phyloP scores from a whole-genome alignment of 371 early-diverging fungal species.

The Mucor circinelloides region DNA sequence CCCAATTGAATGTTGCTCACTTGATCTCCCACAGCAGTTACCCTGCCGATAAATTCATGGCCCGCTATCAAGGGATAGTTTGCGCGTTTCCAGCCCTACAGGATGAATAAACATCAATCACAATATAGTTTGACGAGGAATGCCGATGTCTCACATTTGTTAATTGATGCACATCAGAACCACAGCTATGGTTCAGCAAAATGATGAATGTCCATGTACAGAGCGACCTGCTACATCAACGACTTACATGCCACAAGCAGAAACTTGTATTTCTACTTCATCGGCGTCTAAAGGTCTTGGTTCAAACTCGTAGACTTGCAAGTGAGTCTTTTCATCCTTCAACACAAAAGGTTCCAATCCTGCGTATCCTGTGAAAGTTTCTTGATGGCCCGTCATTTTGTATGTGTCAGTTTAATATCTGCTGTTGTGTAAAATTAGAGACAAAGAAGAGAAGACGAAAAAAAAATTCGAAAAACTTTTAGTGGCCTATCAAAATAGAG shows the following conservation, averaged over 20 bases:
- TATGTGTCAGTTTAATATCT: neutral
- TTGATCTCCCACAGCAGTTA: constrained; percentile 56
- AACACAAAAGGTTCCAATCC: constrained; percentile 33
- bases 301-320: constrained; percentile 46
- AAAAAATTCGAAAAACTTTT: neutral
- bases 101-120: neutral
- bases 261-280: constrained; percentile 64
- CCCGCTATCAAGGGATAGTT: constrained; percentile 68
- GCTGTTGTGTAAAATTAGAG: neutral
- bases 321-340: constrained; percentile 23
- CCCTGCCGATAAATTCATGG: constrained; percentile 76
- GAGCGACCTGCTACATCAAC: neutral
- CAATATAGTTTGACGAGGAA: no score
- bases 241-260: constrained; percentile 61
- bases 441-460: neutral
- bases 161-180: constrained; percentile 49
- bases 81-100: constrained; percentile 48
- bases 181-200: constrained; percentile 42
- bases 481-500: neutral
- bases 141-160: constrained; percentile 39
- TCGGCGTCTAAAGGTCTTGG: constrained; percentile 42
- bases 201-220: neutral
- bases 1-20: constrained; percentile 59
- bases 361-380: constrained; percentile 41
- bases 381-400: constrained; percentile 2